Evolutionary conservation across 192 early-diverging fungal genomes (phyloP).

Genomic region (Coemansia sp.): DNA sequence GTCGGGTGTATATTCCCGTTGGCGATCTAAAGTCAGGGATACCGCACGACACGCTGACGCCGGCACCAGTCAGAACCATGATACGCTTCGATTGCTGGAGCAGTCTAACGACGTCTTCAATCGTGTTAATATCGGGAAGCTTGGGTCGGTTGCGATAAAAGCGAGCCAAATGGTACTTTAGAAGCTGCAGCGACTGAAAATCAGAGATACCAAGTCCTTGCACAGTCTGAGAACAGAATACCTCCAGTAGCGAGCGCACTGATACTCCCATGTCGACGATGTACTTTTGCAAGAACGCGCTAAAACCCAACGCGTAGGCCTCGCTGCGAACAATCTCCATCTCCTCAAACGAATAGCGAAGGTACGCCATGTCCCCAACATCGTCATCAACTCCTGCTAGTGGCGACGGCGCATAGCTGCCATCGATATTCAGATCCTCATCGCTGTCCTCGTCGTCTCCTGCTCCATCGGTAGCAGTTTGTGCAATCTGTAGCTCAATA

Average conservation of each 20-base stretch:
- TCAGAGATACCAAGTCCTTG: slow-evolving; percentile 54
- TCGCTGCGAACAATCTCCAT: slow-evolving; percentile 42
- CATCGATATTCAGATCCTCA: slow-evolving; percentile 43
- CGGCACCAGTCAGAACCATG: slow-evolving; percentile 90
- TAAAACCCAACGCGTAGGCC: slow-evolving; percentile 36
- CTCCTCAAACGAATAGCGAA: slow-evolving; percentile 33
- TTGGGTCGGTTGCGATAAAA: slow-evolving; percentile 61
- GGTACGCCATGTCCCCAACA: slow-evolving; percentile 3
- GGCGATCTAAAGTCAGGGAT: slow-evolving; percentile 97
- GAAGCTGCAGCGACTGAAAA: slow-evolving; percentile 62
- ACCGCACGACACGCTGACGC: slow-evolving; percentile 85
- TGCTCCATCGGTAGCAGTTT: neutral
- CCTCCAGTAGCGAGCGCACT: slow-evolving; percentile 64
- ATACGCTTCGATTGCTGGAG: slow-evolving; percentile 67
- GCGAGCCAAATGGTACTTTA: slow-evolving; percentile 61
- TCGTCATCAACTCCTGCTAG: slow-evolving; percentile 8
- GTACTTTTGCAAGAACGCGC: slow-evolving; percentile 68
- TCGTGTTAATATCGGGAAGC: slow-evolving; percentile 60
- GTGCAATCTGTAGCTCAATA: neutral
- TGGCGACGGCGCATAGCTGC: slow-evolving; percentile 50
- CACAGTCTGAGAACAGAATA: slow-evolving; percentile 59
- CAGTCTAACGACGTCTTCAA: slow-evolving; percentile 68
- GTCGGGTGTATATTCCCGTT: slow-evolving; percentile 85
- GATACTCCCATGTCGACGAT: slow-evolving; percentile 53
- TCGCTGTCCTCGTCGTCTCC: slow-evolving; percentile 7